phyloP scores from a whole-genome alignment of 352 stramenopile species.

The Phytophthora citricola region DNA sequence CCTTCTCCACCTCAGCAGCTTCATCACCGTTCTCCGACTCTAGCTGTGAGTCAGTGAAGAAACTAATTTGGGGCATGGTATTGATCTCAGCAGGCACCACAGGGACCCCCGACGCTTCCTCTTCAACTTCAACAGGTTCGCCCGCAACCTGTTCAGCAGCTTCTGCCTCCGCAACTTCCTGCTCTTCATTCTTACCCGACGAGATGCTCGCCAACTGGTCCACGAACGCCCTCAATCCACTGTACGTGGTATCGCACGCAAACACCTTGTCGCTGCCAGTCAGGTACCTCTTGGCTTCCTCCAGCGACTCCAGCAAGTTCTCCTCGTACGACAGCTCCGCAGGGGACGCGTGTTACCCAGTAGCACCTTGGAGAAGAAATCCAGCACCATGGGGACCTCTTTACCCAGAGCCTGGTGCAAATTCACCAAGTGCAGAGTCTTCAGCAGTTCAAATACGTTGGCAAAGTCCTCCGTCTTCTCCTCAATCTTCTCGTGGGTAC shows the following conservation, averaged over 20 bases:
- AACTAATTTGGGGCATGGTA: conserved; percentile 79
- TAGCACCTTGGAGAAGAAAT: conserved; percentile 87
- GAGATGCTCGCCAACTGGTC: conserved; percentile 49
- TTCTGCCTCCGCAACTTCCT: conserved; percentile 3
- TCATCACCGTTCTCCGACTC: conserved; percentile 36
- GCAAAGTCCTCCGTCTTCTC: conserved; percentile 46
- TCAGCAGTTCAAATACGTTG: conserved; percentile 73
- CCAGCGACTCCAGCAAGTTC: conserved; percentile 81
- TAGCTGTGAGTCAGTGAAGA: conserved; percentile 84
- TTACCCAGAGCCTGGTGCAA: conserved; percentile 73
- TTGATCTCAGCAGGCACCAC: conserved; percentile 43
- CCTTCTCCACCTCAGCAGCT: conserved; percentile 1
- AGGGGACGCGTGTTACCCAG: conserved; percentile 82
- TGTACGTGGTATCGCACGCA: conserved; percentile 79
- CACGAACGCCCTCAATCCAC: conserved; percentile 62
- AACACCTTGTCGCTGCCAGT: conserved; percentile 72
- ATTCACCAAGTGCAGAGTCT: conserved; percentile 82
- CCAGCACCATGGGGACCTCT: conserved; percentile 81
- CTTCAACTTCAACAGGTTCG: not conserved
- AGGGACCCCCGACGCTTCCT: conserved; percentile 20
- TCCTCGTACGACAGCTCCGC: conserved; percentile 81
- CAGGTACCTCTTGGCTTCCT: conserved; percentile 81
- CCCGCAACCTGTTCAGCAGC: not conserved
- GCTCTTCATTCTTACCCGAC: conserved; percentile 10
- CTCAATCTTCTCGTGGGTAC: conserved; percentile 10